A percentile compares a stretch with the other conserved stretches of the same genome.
phyloP scores from a whole-genome alignment of 1,284 basidiomycete genomes.

The Tilletia walkeri region DNA sequence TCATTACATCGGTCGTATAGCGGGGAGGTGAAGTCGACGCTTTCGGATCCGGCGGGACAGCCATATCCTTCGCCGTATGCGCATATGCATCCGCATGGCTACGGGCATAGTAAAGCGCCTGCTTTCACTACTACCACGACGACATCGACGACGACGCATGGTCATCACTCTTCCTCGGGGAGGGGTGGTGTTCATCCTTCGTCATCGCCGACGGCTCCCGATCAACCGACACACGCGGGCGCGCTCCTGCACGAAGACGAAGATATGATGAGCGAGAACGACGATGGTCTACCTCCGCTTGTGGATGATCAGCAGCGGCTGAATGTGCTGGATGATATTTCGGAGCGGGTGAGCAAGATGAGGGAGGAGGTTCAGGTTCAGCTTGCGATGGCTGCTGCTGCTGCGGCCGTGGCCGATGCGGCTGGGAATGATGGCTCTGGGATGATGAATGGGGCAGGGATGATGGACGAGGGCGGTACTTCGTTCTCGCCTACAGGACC shows the following conservation, averaged over 20 bases:
- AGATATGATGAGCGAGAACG: too few relatives aligned
- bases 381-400: conserved; percentile 1
- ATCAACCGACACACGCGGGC: too few relatives aligned
- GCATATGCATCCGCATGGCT: conserved; percentile 3
- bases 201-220: too few relatives aligned
- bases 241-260: too few relatives aligned
- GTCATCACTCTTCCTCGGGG: too few relatives aligned
- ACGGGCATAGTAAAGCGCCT: neutral
- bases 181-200: too few relatives aligned
- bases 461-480: neutral
- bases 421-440: neutral
- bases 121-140: neutral
- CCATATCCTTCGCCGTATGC: neutral
- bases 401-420: neutral
- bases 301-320: conserved; percentile 7
- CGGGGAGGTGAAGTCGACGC: neutral
- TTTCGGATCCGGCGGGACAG: neutral
- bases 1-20: neutral
- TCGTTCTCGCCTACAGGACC: neutral
- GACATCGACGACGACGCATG: too few relatives aligned
- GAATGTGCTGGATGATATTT: conserved; percentile 3
- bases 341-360: conserved; percentile 13
- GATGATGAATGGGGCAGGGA: too few relatives aligned
- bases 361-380: neutral
- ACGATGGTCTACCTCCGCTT: neutral